Evolutionary conservation across 148 eudicot species (phyloP).

Genomic region (Rhododendron vialii): DNA sequence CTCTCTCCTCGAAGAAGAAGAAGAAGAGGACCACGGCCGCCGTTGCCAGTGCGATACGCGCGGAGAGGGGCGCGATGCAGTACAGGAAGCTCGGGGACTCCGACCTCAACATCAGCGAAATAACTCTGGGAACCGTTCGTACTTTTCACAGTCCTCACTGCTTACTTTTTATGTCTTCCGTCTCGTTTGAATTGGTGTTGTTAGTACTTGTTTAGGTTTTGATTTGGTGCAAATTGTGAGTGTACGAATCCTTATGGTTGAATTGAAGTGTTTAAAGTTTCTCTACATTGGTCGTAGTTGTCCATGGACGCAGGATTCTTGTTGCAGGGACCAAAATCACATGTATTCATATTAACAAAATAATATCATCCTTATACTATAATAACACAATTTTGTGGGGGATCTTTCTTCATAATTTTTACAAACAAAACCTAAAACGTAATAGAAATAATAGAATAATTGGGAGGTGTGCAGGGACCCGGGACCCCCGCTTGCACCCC

Average conservation of each 20-base stretch:
- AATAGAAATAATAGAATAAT: too few species aligned
- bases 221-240: not conserved
- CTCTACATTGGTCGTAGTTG: not conserved
- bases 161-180: not conserved
- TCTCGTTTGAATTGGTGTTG: not conserved
- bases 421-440: too few species aligned
- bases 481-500: too few species aligned
- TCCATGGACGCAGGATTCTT: too few species aligned
- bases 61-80: conserved; percentile 38
- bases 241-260: too few species aligned
- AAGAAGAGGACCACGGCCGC: not conserved
- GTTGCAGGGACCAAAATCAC: too few species aligned
- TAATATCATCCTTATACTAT: too few species aligned
- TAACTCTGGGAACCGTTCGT: conserved; percentile 72
- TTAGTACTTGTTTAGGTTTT: not conserved
- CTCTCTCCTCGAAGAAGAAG: conserved; percentile 2
- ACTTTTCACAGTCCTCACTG: not conserved
- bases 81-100: conserved; percentile 79
- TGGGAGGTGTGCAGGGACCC: too few species aligned
- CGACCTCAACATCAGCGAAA: conserved; percentile 78
- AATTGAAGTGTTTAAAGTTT: not conserved
- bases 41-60: conserved; percentile 18
- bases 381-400: too few species aligned
- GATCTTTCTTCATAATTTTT: too few species aligned
- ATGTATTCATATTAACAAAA: too few species aligned